Base-by-base conservation (phyloP, 495 filamentous ascomycete species). In the Geopyxis carbonaria region DNA sequence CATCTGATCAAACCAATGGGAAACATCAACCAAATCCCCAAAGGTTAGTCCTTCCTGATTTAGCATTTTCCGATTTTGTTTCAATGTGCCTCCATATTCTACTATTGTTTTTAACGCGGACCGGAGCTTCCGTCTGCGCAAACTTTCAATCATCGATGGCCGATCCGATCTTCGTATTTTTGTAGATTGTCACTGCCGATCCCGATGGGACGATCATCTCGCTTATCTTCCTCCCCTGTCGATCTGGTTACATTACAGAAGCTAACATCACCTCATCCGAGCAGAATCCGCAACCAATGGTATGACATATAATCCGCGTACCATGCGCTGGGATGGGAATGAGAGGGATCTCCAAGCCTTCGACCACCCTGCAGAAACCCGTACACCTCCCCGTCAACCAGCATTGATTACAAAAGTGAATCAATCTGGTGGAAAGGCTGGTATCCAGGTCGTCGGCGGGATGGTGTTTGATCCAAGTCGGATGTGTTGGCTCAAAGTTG, bases 381-480 rank as follows among this genome's bases (percentile, higher is more conserved):
- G 45, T 48, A 60, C 69, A 7, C 80, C 80, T 22, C 72, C 82
- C 7, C 76, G 83, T 1, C 7, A 7, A 7, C 89, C 87, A 0
- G 85, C 85, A n/a, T 70, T 97, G 9, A 97, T 97, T 53, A 80
- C 81, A 39, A 89, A 93, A 51, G 75, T 89, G 45, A 73, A 76
- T 35, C 65, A 66, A 38, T 46, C 32, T 30, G 59, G 60, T 48
- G 49, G 54, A 5, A 65, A 73, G 29, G 69, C 73, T 46, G 84
- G 80, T 43, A 79, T 93, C 9, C 87, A 93, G 60, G 77, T 92
- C 20, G 82, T 91, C 42, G 78, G 83, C 16, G 81, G 79, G 47
- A 97, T 97, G 89, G 76, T 97, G 18, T 97, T 95, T 57, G 89
- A 97, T 59, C 91, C 91, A 5, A 74, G 76, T 38, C 80, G 78